Evolutionary conservation across 768 basidiomycete genomes (phyloP).

Genomic region (Gautieria morchelliformis): DNA sequence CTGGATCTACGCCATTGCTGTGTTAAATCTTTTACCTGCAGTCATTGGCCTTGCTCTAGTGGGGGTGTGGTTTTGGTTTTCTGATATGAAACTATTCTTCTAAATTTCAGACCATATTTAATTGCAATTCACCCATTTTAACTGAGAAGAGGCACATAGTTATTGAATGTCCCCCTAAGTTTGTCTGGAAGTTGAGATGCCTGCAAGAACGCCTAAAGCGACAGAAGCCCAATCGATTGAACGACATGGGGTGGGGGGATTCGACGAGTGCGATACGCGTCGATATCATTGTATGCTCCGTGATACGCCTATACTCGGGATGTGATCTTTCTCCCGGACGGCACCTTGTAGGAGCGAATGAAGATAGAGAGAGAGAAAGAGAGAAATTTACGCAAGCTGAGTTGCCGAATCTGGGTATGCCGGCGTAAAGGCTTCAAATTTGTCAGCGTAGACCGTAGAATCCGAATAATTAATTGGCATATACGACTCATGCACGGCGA

Average conservation of each 20-base stretch:
- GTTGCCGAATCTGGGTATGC: not conserved
- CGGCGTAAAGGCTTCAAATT: not conserved
- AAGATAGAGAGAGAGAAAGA: not conserved
- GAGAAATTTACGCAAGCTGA: not conserved
- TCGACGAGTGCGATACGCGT: not conserved
- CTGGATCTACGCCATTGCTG: constrained; percentile 69
- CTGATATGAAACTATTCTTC: constrained; percentile 38
- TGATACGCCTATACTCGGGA: constrained; percentile 61
- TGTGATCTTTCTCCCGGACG: constrained; percentile 48
- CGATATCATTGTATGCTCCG: constrained; percentile 51
- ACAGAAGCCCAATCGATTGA: not conserved
- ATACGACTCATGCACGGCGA: not conserved
- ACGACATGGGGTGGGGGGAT: constrained; percentile 1
- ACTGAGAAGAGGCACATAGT: not conserved
- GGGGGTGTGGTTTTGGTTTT: constrained; percentile 53
- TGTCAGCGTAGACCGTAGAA: not conserved
- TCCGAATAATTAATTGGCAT: not conserved
- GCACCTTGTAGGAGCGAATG: constrained; percentile 71
- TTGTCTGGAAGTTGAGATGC: too few species aligned
- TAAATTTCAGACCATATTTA: constrained; percentile 8
- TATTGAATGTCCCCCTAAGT: not conserved
- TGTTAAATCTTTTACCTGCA: constrained; percentile 57
- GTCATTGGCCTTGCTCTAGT: constrained; percentile 44
- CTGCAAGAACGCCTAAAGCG: not conserved
- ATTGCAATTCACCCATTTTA: not conserved